A percentile compares a stretch with the other conserved stretches of the same genome.
phyloP scores from a whole-genome alignment of 2,329 filamentous ascomycete genomes.

The Claviceps sp. region DNA sequence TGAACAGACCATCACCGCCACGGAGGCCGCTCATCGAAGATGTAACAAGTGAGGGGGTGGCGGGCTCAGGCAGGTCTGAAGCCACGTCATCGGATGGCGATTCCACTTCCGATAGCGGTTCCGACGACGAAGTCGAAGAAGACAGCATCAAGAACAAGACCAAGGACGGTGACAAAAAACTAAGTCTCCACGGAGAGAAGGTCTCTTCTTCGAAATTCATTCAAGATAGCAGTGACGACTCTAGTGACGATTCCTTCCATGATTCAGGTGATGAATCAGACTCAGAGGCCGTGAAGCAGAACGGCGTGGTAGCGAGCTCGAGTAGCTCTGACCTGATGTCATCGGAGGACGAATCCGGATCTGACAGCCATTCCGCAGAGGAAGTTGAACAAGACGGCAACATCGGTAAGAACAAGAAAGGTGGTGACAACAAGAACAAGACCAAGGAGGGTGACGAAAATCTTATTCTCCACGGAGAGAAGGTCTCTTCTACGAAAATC shows the following conservation, averaged over 20 bases:
- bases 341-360: background rate
- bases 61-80: constrained; percentile 6
- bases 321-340: constrained; percentile 8
- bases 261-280: no score
- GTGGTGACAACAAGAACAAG: background rate
- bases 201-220: background rate
- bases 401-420: no score
- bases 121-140: background rate
- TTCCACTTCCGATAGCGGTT: background rate
- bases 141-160: background rate
- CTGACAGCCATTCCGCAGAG: background rate
- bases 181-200: background rate
- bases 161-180: background rate
- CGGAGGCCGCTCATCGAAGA: constrained; percentile 17
- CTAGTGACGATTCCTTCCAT: constrained; percentile 5
- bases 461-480: background rate
- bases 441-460: background rate
- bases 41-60: constrained; percentile 3
- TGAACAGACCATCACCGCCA: constrained; percentile 1
- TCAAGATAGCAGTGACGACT: constrained; percentile 6
- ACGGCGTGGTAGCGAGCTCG: background rate
- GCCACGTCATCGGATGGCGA: constrained; percentile 4
- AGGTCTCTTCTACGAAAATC: background rate
- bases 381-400: background rate
- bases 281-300: no score